A percentile compares a stretch with the other conserved stretches of the same genome.
These are phyloP conservation scores for Termitomyces eurrhizus DNA, from an alignment of 768 basidiomycete species.

Conservation along the genomic window DNA sequence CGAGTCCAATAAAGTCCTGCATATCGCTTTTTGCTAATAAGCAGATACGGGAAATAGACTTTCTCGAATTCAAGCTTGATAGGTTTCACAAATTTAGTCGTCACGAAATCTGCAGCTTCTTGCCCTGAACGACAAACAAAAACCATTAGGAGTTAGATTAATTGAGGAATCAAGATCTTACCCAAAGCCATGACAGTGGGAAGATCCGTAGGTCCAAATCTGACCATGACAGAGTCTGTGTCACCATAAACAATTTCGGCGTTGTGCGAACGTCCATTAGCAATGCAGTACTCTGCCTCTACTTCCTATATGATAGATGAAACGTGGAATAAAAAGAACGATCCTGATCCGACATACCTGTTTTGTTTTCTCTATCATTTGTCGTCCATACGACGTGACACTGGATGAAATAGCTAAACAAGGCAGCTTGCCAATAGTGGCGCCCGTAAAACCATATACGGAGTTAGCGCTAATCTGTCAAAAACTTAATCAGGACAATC, in stretches of 20 bases:
- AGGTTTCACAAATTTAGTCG: slow-evolving; percentile 86
- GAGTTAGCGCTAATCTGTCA: slow-evolving; percentile 94
- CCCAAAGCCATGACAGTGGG: slow-evolving; percentile 87
- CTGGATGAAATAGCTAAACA: slow-evolving; percentile 96
- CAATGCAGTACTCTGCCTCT: slow-evolving; percentile 79
- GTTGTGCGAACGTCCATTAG: slow-evolving; percentile 82
- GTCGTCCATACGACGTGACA: slow-evolving; percentile 92
- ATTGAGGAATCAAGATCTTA: slow-evolving; percentile 21
- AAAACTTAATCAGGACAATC: neutral
- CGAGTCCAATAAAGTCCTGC: slow-evolving; percentile 98
- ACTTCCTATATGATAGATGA: slow-evolving; percentile 56
- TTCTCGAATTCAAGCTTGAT: slow-evolving; percentile 99
- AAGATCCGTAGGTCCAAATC: slow-evolving; percentile 89
- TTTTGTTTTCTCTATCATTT: slow-evolving; percentile 99
- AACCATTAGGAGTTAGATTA: neutral
- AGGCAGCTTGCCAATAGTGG: slow-evolving; percentile 94
- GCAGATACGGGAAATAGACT: slow-evolving; percentile 96
- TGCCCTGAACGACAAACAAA: slow-evolving; percentile 50
- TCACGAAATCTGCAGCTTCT: slow-evolving; percentile 91
- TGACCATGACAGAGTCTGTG: slow-evolving; percentile 99
- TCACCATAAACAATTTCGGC: slow-evolving; percentile 98
- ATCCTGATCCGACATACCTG: slow-evolving; percentile 41
- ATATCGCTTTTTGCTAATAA: slow-evolving; percentile 99
- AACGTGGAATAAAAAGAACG: neutral
- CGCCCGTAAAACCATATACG: slow-evolving; percentile 98